Evolutionary conservation across 2,329 filamentous ascomycete species (phyloP).

Genomic region (Aquanectria penicillioides): DNA sequence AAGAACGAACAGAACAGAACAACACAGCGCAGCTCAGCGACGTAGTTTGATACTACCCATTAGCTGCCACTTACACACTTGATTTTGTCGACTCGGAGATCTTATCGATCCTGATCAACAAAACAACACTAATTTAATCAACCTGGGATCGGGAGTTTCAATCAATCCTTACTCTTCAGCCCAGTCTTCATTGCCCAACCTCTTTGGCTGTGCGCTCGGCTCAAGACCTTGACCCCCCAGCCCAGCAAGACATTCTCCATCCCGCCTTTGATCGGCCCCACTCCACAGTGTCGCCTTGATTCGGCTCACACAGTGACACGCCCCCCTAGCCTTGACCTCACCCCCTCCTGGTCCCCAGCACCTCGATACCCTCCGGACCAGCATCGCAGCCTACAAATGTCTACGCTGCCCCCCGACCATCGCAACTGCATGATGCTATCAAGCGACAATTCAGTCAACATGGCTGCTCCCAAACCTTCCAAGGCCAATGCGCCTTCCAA

Average conservation of each 20-base stretch:
- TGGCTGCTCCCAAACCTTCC: conserved; percentile 68
- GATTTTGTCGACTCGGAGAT: conserved; percentile 38
- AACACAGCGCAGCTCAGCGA: conserved; percentile 15
- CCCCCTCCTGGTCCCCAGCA: conserved; percentile 39
- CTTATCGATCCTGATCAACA: conserved; percentile 38
- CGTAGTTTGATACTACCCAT: conserved; percentile 44
- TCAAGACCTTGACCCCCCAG: conserved; percentile 36
- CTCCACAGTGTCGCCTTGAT: conserved; percentile 30
- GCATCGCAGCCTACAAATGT: conserved; percentile 64
- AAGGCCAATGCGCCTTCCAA: conserved; percentile 63
- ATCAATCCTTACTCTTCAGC: conserved; percentile 30
- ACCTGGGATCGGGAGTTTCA: conserved; percentile 38
- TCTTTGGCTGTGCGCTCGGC: conserved; percentile 32
- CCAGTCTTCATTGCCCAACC: conserved; percentile 39
- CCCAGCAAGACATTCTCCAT: conserved; percentile 39
- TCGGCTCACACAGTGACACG: conserved; percentile 35
- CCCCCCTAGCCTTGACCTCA: conserved; percentile 34
- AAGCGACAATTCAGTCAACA: conserved; percentile 60
- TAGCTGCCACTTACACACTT: conserved; percentile 39
- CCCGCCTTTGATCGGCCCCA: conserved; percentile 44
- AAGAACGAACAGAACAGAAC: conserved; percentile 26
- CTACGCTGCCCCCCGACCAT: conserved; percentile 71
- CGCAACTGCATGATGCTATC: conserved; percentile 60
- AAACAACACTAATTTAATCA: conserved; percentile 45
- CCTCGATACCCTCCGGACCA: conserved; percentile 44